Evolutionary conservation across 768 basidiomycete genomes (phyloP), one percentile per base, ranked within the genome.

Genomic region (Suillus cothurnatus): DNA sequence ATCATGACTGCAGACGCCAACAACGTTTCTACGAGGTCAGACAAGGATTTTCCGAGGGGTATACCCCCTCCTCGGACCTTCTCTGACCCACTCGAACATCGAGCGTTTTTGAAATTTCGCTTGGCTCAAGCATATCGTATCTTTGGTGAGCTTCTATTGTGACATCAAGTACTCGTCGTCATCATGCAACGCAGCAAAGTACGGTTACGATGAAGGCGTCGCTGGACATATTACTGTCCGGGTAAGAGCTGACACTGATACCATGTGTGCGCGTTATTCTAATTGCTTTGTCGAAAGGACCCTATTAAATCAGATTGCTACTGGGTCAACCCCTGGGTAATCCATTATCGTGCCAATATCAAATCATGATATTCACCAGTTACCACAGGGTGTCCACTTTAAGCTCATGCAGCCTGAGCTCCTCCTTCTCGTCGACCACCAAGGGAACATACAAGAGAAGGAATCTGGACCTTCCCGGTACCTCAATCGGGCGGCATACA

Each of bases 171-270:
- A 15, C 50, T 1, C 17, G 43, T 52, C 36, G 77, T 78, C 3
- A 77, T 49, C 28, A 61, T 32, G 28, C 52, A 57, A 31, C 23
- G 26, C 59, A 28, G 45, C 28, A 57, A 69, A 81, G 60, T 70
- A 79, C 32, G 83, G 82, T 26, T 84, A 79, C 65, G 81, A 79
- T 55, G 82, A 84, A 66, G 84, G 83, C 38, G 75, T 81, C 36
- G 81, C 83, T 19, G 84, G 84, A 1, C 83, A 85, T 67, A 85
- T 85, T 66, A 84, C 84, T 32, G 80, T 84, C 41, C 79, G 83
- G 38, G 73, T 64, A 32, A 63, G 63, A 36, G 9, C n/a, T 38
- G 23, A 55, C 50, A 43, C 21, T 17, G 5, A 47, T 59, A 39
- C 3, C 28, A 14, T 50, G 58, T 50, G 26, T 17, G 36, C 11